Conservation (phyloP, 345 rosid species). For the Conringia planisiliqua region DNA sequence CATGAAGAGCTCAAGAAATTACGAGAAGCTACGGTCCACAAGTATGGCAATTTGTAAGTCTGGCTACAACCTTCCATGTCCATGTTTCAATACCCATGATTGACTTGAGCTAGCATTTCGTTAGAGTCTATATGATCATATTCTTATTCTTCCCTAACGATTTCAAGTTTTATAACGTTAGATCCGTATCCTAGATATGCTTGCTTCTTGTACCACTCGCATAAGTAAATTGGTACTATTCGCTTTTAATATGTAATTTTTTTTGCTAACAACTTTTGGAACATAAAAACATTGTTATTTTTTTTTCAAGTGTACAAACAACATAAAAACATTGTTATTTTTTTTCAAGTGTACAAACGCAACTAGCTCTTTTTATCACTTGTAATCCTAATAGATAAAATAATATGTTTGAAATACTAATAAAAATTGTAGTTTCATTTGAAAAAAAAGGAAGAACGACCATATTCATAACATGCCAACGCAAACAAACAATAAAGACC, state of each 20-base stretch:
- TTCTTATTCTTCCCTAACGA: background rate
- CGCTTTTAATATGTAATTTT: too few relatives aligned
- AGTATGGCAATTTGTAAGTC: conserved; percentile 33
- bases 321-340: too few relatives aligned
- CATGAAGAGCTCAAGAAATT: conserved; percentile 38
- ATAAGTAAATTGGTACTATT: too few relatives aligned
- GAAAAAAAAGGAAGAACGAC: background rate
- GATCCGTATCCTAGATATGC: background rate
- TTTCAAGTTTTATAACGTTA: background rate
- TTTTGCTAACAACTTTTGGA: too few relatives aligned
- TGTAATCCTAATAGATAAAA: background rate
- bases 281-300: background rate
- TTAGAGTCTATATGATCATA: background rate
- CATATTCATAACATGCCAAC: background rate
- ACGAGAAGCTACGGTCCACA: conserved; percentile 35
- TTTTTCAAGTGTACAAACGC: background rate
- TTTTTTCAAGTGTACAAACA: background rate
- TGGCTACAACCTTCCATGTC: background rate
- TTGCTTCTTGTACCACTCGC: background rate
- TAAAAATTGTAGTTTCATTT: background rate
- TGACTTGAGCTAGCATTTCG: background rate
- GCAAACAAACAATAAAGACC: background rate
- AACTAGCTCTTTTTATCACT: background rate
- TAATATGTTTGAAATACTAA: background rate
- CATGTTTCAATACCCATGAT: background rate